Conservation (phyloP, 805 yeast genomes). For the Kuraishia borneana region DNA sequence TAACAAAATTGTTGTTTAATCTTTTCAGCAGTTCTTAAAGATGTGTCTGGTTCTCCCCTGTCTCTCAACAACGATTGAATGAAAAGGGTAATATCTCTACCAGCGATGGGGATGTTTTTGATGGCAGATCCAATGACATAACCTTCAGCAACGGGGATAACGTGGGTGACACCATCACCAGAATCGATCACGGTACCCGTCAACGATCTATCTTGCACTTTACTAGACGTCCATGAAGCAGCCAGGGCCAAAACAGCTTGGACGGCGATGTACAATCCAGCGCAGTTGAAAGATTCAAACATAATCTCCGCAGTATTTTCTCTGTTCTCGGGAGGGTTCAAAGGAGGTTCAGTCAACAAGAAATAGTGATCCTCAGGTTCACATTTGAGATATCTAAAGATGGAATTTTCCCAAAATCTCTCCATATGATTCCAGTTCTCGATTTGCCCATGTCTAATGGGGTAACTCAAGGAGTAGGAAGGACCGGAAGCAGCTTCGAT, state of each 20-base stretch:
- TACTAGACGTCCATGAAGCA: slow-evolving; percentile 97
- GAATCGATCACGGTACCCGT: slow-evolving; percentile 98
- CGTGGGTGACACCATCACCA: slow-evolving; percentile 99
- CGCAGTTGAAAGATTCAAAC: slow-evolving; percentile 98
- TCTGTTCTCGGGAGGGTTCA: slow-evolving; percentile 99
- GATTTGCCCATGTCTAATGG: slow-evolving; percentile 95
- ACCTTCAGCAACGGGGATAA: slow-evolving; percentile 98
- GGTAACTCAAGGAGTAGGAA: slow-evolving; percentile 77
- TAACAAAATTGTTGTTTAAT: slow-evolving; percentile 96
- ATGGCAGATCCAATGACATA: slow-evolving; percentile 97
- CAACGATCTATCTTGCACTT: slow-evolving; percentile 86
- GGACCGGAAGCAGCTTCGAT: slow-evolving; percentile 85
- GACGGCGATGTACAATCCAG: slow-evolving; percentile 96
- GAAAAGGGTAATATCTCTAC: slow-evolving; percentile 92
- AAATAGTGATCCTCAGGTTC: slow-evolving; percentile 99
- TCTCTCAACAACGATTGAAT: slow-evolving; percentile 91
- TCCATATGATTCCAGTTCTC: slow-evolving; percentile 99
- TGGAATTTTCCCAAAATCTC: slow-evolving; percentile 95
- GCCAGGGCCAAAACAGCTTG: slow-evolving; percentile 98
- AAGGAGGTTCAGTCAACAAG: slow-evolving; percentile 93
- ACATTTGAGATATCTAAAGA: slow-evolving; percentile 90
- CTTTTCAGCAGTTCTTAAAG: slow-evolving; percentile 90
- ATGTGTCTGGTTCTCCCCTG: slow-evolving; percentile 91
- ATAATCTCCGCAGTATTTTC: slow-evolving; percentile 97
- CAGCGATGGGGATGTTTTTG: slow-evolving; percentile 96